A percentile compares a stretch with the other conserved stretches of the same genome.
These are phyloP conservation scores for Prunus dulcis DNA, from an alignment of 306 rosid genomes.

Conservation along the genomic window DNA sequence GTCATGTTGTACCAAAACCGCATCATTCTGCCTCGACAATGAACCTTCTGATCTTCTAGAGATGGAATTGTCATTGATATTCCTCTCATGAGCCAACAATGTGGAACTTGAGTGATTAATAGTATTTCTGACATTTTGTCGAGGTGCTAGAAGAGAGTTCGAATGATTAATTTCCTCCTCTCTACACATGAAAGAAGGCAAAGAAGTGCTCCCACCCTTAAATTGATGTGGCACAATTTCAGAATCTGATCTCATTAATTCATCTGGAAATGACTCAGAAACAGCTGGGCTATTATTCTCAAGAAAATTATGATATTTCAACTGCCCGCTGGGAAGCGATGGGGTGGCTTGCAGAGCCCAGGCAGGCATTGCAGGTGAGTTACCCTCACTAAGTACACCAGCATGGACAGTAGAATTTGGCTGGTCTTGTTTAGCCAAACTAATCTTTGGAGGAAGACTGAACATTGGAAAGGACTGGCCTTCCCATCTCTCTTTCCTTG, in stretches of 20 bases:
- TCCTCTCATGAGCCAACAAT: conserved; percentile 41
- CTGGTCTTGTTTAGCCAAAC: conserved; percentile 28
- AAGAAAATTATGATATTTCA: conserved; percentile 28
- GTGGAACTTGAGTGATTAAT: conserved; percentile 37
- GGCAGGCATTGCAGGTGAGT: conserved; percentile 29
- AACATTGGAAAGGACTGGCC: conserved; percentile 53
- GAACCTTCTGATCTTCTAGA: conserved; percentile 38
- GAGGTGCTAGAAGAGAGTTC: conserved; percentile 37
- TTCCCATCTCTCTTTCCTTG: conserved; percentile 30
- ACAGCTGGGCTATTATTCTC: conserved; percentile 35
- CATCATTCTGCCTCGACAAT: conserved; percentile 36
- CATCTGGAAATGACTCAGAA: conserved; percentile 37
- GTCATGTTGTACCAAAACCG: conserved; percentile 31
- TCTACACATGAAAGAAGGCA: conserved; percentile 25
- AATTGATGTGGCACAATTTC: conserved; percentile 32
- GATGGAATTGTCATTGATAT: conserved; percentile 36
- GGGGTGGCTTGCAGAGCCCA: conserved; percentile 21
- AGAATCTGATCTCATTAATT: conserved; percentile 40
- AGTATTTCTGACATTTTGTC: conserved; percentile 28
- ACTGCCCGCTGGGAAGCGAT: conserved; percentile 16
- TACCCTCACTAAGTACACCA: conserved; percentile 27
- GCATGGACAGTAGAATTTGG: conserved; percentile 20
- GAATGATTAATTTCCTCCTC: conserved; percentile 36
- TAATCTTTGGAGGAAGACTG: conserved; percentile 35
- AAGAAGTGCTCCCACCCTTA: conserved; percentile 35